Base-by-base conservation (phyloP, 805 yeast species). In the Metschnikowia shivogae region DNA sequence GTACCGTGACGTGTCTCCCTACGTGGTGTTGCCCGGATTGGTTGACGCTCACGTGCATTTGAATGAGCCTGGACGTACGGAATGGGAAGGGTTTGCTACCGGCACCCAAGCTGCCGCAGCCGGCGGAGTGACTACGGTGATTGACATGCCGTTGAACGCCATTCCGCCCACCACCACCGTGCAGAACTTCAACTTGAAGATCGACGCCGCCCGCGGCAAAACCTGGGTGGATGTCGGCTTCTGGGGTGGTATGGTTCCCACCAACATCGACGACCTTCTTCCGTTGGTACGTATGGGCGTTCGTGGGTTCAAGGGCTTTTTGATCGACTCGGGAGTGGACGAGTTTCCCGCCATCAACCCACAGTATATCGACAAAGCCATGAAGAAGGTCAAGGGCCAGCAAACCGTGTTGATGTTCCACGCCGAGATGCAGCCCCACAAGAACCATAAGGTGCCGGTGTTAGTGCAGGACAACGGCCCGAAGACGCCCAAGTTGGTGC, bases 31-130 rank as follows among this genome's bases (percentile, higher is more conserved):
- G 71, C 97, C 98, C 0, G 98, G 98, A 0, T 74, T 90, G 27
- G 95, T 90, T 4, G 98, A 90, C 59, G 78, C 96, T 5, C 98
- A 90, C 63, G 98, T 90, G 22, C 98, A 90, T 59, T 69, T 90
- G 55, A 92, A 92, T 63, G 98, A 92, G 59, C 97, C 98, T 0
- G 98, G 98, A n/a, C 72, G 97, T 55, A 90, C 97, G 1, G 96
- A 89, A 50, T 90, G 98, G 98, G 98, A 90, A 65, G 98, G 98
- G 1, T 90, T 92, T 62, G 96, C 82, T n/a, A 85, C 96, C 0
- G 98, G 98, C 0, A 90, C 98, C 0, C 83, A 84, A 60, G 86
- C 96, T 2, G 97, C 97, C 0, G 95, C 95, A 0, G 76, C 90
- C 10, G 98, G 98, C 13, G 98, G 98, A 46, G 97, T 90, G 39